Evolutionary conservation across 306 rosid genomes (phyloP).

Genomic region (Spatholobus suberectus): DNA sequence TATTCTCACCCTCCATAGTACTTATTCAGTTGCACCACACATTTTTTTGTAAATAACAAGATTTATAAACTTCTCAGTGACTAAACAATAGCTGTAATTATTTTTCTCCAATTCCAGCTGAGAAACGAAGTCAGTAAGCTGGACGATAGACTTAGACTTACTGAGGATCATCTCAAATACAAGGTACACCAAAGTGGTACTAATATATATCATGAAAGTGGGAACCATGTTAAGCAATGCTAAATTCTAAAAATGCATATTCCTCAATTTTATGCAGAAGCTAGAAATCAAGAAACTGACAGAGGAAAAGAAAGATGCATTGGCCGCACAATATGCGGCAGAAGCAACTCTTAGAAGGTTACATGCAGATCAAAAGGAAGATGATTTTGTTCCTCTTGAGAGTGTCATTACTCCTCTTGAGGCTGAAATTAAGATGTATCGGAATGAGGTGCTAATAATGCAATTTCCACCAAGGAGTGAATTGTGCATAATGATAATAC

Average conservation of each 20-base stretch:
- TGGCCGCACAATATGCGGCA: conserved; percentile 91
- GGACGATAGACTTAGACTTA: conserved; percentile 58
- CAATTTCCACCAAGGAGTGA: conserved; percentile 6
- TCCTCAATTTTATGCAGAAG: conserved; percentile 61
- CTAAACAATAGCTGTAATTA: neutral
- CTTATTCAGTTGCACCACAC: neutral
- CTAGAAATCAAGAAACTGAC: conserved; percentile 77
- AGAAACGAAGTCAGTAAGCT: conserved; percentile 56
- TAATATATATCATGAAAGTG: conserved; percentile 29
- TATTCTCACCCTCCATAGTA: neutral
- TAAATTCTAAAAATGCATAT: conserved; percentile 19
- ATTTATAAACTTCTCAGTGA: neutral
- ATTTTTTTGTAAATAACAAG: neutral
- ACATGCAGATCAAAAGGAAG: conserved; percentile 70
- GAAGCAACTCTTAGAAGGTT: conserved; percentile 89
- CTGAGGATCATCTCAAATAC: conserved; percentile 66
- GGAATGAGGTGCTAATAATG: conserved; percentile 67
- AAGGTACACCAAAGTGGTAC: conserved; percentile 59
- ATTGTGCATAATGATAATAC: conserved; percentile 2
- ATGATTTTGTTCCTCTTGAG: conserved; percentile 68
- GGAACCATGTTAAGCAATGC: conserved; percentile 4
- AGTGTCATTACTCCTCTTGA: conserved; percentile 86
- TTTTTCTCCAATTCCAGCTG: conserved; percentile 58
- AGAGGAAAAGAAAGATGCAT: conserved; percentile 79
- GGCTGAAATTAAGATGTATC: conserved; percentile 83